These are phyloP conservation scores for Misopates orontium DNA, from an alignment of 257 asterid genomes.

Conservation along the genomic window DNA sequence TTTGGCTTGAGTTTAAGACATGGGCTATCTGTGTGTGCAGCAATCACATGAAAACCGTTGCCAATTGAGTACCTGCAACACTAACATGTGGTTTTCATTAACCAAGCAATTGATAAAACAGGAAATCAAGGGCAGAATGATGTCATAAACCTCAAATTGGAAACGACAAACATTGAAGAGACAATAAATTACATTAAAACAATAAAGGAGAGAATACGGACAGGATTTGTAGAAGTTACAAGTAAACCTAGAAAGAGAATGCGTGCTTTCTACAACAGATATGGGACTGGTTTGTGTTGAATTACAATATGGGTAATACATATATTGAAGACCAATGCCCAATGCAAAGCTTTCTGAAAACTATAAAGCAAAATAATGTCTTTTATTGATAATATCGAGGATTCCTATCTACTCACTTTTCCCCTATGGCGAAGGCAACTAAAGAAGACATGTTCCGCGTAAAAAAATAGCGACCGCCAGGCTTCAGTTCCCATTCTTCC, in stretches of 20 bases:
- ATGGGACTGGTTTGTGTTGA: too few relatives aligned
- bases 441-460: constrained; percentile 96
- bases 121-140: constrained; percentile 2
- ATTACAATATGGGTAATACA: too few relatives aligned
- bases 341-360: too few relatives aligned
- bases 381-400: constrained; percentile 20
- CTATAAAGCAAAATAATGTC: too few relatives aligned
- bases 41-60: constrained; percentile 89
- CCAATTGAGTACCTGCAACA: constrained; percentile 86
- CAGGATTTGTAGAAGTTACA: constrained; percentile 7
- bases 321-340: neutral
- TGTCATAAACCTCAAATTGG: constrained; percentile 12
- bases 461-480: constrained; percentile 97
- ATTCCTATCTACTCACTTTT: constrained; percentile 60
- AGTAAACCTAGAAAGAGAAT: constrained; percentile 1
- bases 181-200: constrained; percentile 3
- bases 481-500: constrained; percentile 91
- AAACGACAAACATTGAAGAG: constrained; percentile 1
- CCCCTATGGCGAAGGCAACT: constrained; percentile 94
- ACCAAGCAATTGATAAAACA: constrained; percentile 16
- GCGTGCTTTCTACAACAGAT: neutral
- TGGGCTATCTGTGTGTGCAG: constrained; percentile 99
- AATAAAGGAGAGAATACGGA: constrained; percentile 13
- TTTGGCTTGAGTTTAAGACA: constrained; percentile 96
- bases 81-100: constrained; percentile 31